These are phyloP conservation scores for Eleusine indica DNA, from an alignment of 176 grass and related monocot genomes.

Conservation along the genomic window DNA sequence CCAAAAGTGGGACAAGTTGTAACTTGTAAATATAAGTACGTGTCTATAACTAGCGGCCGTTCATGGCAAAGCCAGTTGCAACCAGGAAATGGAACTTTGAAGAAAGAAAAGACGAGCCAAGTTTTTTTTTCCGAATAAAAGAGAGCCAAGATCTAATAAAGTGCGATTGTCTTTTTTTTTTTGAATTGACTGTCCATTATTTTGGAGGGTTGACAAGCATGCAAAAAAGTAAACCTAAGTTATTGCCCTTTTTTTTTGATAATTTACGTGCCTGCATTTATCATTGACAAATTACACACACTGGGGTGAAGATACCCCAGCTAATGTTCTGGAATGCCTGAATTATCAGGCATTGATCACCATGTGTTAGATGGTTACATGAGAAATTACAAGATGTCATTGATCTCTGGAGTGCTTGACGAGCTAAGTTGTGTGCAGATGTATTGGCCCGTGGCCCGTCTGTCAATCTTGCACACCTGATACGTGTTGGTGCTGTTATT, in stretches of 20 bases:
- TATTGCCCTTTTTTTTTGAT: neutral
- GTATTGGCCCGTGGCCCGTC: no score
- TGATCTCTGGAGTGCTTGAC: no score
- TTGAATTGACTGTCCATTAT: neutral
- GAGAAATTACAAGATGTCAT: no score
- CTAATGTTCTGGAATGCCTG: no score
- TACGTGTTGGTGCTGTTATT: no score
- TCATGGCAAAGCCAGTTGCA: neutral
- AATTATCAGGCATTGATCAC: no score
- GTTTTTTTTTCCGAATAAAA: no score
- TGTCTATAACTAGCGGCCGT: neutral
- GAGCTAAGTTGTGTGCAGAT: no score
- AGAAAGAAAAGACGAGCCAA: neutral
- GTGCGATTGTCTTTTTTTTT: neutral
- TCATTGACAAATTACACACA: no score
- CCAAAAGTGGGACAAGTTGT: neutral
- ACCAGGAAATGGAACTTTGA: neutral
- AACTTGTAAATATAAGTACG: neutral
- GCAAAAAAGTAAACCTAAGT: neutral
- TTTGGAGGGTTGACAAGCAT: neutral
- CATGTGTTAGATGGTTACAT: no score
- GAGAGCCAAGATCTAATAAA: neutral
- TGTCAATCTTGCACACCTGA: no score
- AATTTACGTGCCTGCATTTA: neutral
- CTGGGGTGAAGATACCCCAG: no score